These are phyloP conservation scores for Ceratorhiza oryzae-sativae DNA, from an alignment of 1,284 basidiomycete genomes.

Conservation along the genomic window DNA sequence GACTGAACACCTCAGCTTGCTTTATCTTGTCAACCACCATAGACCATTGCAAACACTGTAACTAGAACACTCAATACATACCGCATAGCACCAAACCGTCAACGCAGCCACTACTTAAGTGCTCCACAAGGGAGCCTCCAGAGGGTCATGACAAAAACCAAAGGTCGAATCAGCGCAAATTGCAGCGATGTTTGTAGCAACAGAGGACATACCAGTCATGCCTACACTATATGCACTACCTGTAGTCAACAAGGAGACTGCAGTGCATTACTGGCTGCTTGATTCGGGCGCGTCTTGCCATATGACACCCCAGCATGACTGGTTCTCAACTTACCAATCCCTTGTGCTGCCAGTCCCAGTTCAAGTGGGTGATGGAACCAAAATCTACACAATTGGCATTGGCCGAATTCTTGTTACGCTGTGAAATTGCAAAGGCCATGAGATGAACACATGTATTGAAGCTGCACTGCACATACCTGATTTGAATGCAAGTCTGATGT, in stretches of 20 bases:
- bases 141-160: too few species aligned
- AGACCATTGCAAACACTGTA: too few species aligned
- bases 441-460: background rate
- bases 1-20: too few species aligned
- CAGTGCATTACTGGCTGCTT: background rate
- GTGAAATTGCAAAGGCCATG: background rate
- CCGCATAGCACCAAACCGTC: too few species aligned
- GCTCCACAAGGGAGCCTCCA: too few species aligned
- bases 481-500: slow-evolving; percentile 2
- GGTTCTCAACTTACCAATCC: slow-evolving; percentile 7
- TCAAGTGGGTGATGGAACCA: slow-evolving; percentile 11
- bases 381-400: background rate
- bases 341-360: background rate
- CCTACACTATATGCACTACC: background rate
- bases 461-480: slow-evolving; percentile 7
- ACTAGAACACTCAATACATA: too few species aligned
- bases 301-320: slow-evolving; percentile 3
- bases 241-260: too few species aligned
- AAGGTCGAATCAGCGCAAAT: slow-evolving; percentile 18
- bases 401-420: background rate
- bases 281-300: background rate
- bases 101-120: too few species aligned
- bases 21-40: too few species aligned
- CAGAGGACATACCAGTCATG: background rate
- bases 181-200: background rate